phyloP scores from a whole-genome alignment of 257 asterid genomes.

The Solanum peruvianum region DNA sequence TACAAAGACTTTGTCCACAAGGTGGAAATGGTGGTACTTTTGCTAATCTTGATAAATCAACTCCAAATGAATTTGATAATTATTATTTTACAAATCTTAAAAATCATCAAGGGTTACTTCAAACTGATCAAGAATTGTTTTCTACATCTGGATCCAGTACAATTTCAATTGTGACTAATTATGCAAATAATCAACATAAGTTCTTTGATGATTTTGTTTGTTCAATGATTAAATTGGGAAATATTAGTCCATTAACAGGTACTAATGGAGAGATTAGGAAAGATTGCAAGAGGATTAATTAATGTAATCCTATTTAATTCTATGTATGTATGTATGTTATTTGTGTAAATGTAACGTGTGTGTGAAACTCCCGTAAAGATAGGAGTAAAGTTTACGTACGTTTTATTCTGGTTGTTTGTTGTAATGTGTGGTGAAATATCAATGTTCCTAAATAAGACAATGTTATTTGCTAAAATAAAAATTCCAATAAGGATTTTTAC shows the following conservation, averaged over 20 bases:
- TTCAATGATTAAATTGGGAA: slow-evolving; percentile 71
- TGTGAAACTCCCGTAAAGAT: background rate
- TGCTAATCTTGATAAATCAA: slow-evolving; percentile 41
- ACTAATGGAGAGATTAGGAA: slow-evolving; percentile 49
- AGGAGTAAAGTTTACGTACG: background rate
- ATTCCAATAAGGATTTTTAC: background rate
- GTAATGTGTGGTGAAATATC: background rate
- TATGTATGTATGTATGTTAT: background rate
- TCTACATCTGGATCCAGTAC: slow-evolving; percentile 27
- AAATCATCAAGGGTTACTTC: slow-evolving; percentile 48
- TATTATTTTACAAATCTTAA: slow-evolving; percentile 50
- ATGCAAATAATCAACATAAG: slow-evolving; percentile 20
- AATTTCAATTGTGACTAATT: slow-evolving; percentile 38
- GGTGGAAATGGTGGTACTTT: slow-evolving; percentile 40
- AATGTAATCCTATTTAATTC: background rate
- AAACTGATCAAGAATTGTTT: slow-evolving; percentile 45
- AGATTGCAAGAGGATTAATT: slow-evolving; percentile 53
- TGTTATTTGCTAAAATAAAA: background rate
- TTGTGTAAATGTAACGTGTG: background rate
- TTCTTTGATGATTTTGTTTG: slow-evolving; percentile 45
- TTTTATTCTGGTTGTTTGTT: background rate
- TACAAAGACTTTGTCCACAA: slow-evolving; percentile 41
- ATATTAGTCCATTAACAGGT: slow-evolving; percentile 44
- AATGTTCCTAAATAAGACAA: background rate
- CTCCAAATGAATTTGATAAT: slow-evolving; percentile 52